Evolutionary conservation across 2,329 filamentous ascomycete genomes (phyloP).

Genomic region (Cladosporium austrohemisphaericum): DNA sequence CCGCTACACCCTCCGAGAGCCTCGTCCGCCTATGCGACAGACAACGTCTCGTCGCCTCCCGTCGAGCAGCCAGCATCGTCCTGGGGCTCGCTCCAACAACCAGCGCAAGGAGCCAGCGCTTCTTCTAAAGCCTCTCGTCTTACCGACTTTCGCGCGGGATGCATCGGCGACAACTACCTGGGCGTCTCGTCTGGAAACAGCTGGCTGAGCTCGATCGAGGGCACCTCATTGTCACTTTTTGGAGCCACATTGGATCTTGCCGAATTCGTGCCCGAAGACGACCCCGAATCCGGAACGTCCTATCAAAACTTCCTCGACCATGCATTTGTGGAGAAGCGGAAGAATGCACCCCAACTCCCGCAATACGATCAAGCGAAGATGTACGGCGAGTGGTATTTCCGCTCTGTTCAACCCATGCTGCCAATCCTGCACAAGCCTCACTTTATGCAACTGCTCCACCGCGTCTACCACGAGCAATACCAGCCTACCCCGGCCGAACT

Average conservation of each 20-base stretch:
- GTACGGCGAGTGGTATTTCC: conserved; percentile 72
- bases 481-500: conserved; percentile 60
- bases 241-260: conserved; percentile 77
- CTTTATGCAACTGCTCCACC: conserved; percentile 64
- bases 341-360: conserved; percentile 59
- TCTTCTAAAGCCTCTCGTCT: conserved; percentile 27
- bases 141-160: conserved; percentile 46
- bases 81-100: not conserved
- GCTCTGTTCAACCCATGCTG: conserved; percentile 66
- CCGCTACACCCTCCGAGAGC: conserved; percentile 29
- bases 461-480: conserved; percentile 68
- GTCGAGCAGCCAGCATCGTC: not conserved
- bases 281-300: conserved; percentile 60
- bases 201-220: conserved; percentile 68
- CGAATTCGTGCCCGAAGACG: conserved; percentile 64
- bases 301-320: conserved; percentile 67
- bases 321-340: conserved; percentile 55
- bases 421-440: conserved; percentile 75
- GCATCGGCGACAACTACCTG: conserved; percentile 60
- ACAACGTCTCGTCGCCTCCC: not conserved
- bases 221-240: conserved; percentile 71
- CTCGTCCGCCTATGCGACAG: conserved; percentile 4
- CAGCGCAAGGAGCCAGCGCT: not conserved
- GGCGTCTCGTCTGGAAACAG: conserved; percentile 62
- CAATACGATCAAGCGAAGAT: conserved; percentile 60